phyloP scores from a whole-genome alignment of 352 stramenopile genomes.

The Phytophthora kernoviae region DNA sequence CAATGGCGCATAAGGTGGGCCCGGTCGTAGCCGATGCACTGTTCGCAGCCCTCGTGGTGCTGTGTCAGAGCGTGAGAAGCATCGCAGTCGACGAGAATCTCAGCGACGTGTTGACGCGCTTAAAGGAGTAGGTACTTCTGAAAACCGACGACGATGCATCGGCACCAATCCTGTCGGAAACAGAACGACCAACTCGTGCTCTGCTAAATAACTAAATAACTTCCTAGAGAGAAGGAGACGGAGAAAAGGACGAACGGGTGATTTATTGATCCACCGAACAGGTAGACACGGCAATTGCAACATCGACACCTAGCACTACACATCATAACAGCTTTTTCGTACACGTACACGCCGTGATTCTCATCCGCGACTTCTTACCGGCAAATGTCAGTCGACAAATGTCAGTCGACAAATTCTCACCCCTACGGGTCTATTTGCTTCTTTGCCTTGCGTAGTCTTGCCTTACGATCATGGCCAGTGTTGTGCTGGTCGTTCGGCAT shows the following conservation, averaged over 20 bases:
- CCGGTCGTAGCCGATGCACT: slow-evolving; percentile 24
- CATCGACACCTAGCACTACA: no score
- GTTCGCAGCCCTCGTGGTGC: slow-evolving; percentile 41
- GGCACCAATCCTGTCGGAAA: not conserved
- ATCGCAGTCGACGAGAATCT: slow-evolving; percentile 31
- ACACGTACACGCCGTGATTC: no score
- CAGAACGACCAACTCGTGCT: not conserved
- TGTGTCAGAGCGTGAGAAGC: slow-evolving; percentile 30
- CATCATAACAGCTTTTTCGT: no score
- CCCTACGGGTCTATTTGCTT: not conserved
- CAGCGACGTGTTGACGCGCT: slow-evolving; percentile 22
- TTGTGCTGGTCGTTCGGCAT: not conserved
- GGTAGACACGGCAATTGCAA: no score
- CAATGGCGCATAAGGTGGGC: slow-evolving; percentile 64
- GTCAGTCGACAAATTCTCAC: not conserved
- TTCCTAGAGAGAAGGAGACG: no score
- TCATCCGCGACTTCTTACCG: no score
- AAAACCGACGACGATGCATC: not conserved
- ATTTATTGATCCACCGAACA: no score
- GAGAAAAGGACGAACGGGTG: no score
- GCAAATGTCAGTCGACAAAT: not conserved
- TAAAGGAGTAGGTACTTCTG: slow-evolving; percentile 14
- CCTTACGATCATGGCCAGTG: not conserved
- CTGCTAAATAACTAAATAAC: no score
- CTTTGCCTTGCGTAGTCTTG: not conserved